Evolutionary conservation across 352 stramenopile genomes (phyloP), one percentile per base, ranked within the genome.

Genomic region (Paralagenidium karlingii): DNA sequence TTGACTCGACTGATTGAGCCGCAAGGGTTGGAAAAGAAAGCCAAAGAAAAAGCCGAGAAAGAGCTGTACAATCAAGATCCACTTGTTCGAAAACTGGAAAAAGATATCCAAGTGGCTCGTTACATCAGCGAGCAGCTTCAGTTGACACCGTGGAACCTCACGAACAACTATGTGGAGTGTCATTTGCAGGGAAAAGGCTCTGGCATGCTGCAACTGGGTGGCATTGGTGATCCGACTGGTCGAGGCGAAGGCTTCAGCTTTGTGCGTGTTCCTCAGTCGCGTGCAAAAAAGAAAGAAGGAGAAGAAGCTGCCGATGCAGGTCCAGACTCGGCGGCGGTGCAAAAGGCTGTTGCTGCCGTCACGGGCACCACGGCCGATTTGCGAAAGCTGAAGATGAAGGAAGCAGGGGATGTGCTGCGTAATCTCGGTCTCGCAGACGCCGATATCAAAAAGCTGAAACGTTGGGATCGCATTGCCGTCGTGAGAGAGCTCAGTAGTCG

Each of bases 341-440:
- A 84, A 47, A 86, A 87, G 39, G 71, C 73, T 1, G 66, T 87
- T 0, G 77, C 77, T 9, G 69, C 74, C 0, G 67, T 91, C 8
- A 90, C 77, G 5, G 77, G 77, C 34, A 90, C 77, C 5, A 86
- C 77, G 19, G 77, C 77, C 8, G 77, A 90, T 73, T 52, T 90
- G 41, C 70, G 76, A 34, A 87, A 86, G 41, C 58, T 90, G 12
- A 90, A 82, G 49, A 90, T 90, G 76, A 90, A 87, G 41, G 73
- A 87, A 34, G 66, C 71, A 20, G 76, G 73, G 29, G 66, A 85
- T 53, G 76, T 87, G 40, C 43, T 90, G 41, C 71, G 69, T 24
- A 87, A 86, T 42, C 55, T 87, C 15, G 74, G 74, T 55, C 58
- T 87, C 30, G 56, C 70, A 21, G 76, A 90, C 15, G 63, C 58